Conservation (phyloP, 1,284 basidiomycete genomes). For the Microbotryum lychnidis-dioicae region DNA sequence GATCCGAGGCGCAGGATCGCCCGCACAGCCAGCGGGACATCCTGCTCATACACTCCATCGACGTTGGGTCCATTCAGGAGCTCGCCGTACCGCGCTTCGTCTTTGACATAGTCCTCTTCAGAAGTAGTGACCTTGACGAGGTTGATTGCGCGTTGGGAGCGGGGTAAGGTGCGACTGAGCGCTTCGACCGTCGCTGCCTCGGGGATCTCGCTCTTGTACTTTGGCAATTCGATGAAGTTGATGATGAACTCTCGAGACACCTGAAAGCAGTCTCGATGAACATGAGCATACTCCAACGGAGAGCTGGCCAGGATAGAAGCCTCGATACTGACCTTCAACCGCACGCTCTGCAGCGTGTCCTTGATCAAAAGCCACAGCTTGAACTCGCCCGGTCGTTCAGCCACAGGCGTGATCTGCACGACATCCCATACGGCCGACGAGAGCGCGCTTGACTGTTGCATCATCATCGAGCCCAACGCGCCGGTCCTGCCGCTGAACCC, state of each 20-base stretch:
- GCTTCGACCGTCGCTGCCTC: conserved; percentile 61
- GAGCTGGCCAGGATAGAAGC: neutral
- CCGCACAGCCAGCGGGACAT: conserved; percentile 78
- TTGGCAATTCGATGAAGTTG: conserved; percentile 39
- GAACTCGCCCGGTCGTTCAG: conserved; percentile 65
- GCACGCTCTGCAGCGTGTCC: conserved; percentile 65
- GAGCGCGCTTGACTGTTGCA: conserved; percentile 55
- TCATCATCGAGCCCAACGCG: conserved; percentile 59
- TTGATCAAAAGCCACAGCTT: conserved; percentile 83
- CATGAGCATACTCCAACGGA: conserved; percentile 13
- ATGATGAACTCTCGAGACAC: conserved; percentile 20
- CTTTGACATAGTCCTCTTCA: conserved; percentile 74
- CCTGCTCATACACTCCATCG: conserved; percentile 88
- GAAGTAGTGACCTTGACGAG: conserved; percentile 76
- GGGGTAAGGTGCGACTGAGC: conserved; percentile 70
- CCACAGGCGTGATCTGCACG: conserved; percentile 66
- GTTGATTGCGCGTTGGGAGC: conserved; percentile 66
- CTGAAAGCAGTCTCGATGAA: neutral
- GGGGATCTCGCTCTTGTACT: conserved; percentile 56
- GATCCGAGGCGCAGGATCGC: conserved; percentile 78
- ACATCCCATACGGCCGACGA: conserved; percentile 80
- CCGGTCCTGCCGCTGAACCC: conserved; percentile 22
- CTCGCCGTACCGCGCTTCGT: conserved; percentile 82
- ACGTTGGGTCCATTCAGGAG: conserved; percentile 90
- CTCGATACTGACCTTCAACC: conserved; percentile 55